Percentiles rank a stretch among this genome's conserved stretches.
Conservation (phyloP, 78 protist genomes). For the Creolimax fragrantissima region DNA sequence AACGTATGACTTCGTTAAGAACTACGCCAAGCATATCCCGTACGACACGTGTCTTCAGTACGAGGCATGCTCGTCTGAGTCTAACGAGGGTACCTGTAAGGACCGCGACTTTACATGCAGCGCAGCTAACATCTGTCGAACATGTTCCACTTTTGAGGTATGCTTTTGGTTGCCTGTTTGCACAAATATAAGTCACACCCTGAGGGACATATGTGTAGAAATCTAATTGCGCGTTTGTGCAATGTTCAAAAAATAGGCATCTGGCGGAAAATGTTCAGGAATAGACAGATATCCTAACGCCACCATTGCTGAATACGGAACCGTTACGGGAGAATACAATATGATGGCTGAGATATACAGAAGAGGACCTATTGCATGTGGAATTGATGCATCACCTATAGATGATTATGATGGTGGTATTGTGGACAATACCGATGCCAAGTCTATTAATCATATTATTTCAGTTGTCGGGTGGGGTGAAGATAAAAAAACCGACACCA, state of each 20-base stretch:
- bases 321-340: slow-evolving; percentile 45
- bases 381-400: neutral
- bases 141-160: slow-evolving; percentile 61
- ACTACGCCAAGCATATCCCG: slow-evolving; percentile 50
- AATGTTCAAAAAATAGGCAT: neutral
- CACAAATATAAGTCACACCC: no score
- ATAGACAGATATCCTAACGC: slow-evolving; percentile 49
- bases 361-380: slow-evolving; percentile 41
- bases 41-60: slow-evolving; percentile 58
- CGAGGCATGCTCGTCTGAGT: slow-evolving; percentile 17
- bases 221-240: neutral
- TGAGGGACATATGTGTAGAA: neutral
- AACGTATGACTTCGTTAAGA: slow-evolving; percentile 9
- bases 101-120: slow-evolving; percentile 50
- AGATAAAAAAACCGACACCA: slow-evolving; percentile 8
- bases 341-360: slow-evolving; percentile 72
- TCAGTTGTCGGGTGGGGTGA: slow-evolving; percentile 72
- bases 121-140: slow-evolving; percentile 52
- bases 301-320: slow-evolving; percentile 67
- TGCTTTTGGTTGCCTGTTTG: neutral
- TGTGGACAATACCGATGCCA: neutral
- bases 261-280: slow-evolving; percentile 54
- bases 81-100: slow-evolving; percentile 28
- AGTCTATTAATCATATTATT: slow-evolving; percentile 58
- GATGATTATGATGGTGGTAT: slow-evolving; percentile 26